Evolutionary conservation across 148 eudicot species (phyloP).

Genomic region (Nepenthes gracilis): DNA sequence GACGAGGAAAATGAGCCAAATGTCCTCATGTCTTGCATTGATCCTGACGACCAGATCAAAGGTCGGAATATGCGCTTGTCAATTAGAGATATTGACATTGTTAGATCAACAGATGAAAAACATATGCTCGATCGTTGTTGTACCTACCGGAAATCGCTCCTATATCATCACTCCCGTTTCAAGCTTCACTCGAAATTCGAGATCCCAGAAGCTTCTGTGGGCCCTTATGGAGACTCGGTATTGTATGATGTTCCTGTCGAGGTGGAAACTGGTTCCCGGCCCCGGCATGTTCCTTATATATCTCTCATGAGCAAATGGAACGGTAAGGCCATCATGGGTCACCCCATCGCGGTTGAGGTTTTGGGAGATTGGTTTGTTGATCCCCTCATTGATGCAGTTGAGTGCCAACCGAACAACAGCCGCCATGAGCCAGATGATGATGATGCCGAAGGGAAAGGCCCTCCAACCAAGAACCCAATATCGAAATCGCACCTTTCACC

Average conservation of each 20-base stretch:
- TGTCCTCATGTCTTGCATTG: slow-evolving; percentile 15
- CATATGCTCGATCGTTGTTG: slow-evolving; percentile 14
- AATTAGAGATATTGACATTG: too few species aligned
- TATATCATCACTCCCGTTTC: slow-evolving; percentile 28
- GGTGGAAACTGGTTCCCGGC: slow-evolving; percentile 44
- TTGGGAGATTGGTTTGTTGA: slow-evolving; percentile 54
- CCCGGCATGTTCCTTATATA: slow-evolving; percentile 64
- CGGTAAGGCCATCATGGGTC: slow-evolving; percentile 57
- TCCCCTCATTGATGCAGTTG: slow-evolving; percentile 14
- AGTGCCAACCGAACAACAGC: slow-evolving; percentile 23
- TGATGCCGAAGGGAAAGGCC: slow-evolving; percentile 9
- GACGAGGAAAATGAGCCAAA: slow-evolving; percentile 28
- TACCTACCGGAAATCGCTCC: slow-evolving; percentile 17
- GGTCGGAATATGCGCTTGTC: not conserved
- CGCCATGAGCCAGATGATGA: slow-evolving; percentile 28
- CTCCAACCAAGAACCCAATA: slow-evolving; percentile 18
- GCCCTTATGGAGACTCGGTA: slow-evolving; percentile 8
- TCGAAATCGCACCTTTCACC: slow-evolving; percentile 17
- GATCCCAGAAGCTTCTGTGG: slow-evolving; percentile 22
- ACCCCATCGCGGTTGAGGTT: slow-evolving; percentile 55
- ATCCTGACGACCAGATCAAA: slow-evolving; percentile 1
- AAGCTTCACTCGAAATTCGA: slow-evolving; percentile 31
- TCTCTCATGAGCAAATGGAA: slow-evolving; percentile 70
- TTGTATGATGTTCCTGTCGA: slow-evolving; percentile 51
- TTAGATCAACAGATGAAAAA: too few species aligned